phyloP scores from a whole-genome alignment of 352 stramenopile species.

The Nothophytophthora sp. region DNA sequence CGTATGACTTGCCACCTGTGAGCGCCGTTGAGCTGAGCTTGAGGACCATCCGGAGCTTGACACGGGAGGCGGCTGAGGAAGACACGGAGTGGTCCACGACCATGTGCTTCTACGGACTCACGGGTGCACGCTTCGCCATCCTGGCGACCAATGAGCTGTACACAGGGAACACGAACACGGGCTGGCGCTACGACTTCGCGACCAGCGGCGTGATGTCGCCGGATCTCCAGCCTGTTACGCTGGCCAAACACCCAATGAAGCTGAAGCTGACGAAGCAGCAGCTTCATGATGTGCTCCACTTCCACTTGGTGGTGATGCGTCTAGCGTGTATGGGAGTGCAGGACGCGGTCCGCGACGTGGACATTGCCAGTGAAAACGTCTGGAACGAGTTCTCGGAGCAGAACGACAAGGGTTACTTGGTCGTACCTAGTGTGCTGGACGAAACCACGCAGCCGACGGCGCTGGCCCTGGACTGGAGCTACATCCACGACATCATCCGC shows the following conservation, averaged over 20 bases:
- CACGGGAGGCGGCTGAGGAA: constrained; percentile 25
- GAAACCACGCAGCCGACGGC: constrained; percentile 15
- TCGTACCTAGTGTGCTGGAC: constrained; percentile 58
- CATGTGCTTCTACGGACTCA: constrained; percentile 84
- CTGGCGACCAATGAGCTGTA: constrained; percentile 77
- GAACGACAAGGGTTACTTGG: constrained; percentile 89
- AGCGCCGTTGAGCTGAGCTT: constrained; percentile 74
- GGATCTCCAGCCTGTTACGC: constrained; percentile 53
- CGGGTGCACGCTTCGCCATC: constrained; percentile 69
- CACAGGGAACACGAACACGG: constrained; percentile 77
- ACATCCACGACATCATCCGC: constrained; percentile 58
- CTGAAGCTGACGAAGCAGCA: constrained; percentile 57
- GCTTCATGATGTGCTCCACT: constrained; percentile 63
- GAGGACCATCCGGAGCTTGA: constrained; percentile 57
- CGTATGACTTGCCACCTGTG: constrained; percentile 83
- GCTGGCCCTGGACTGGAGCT: constrained; percentile 62
- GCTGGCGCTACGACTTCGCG: constrained; percentile 84
- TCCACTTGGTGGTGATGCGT: constrained; percentile 81
- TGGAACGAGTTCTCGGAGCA: constrained; percentile 86
- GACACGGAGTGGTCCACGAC: constrained; percentile 44
- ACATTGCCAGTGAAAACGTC: constrained; percentile 55
- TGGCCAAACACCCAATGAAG: constrained; percentile 46
- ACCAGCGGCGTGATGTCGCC: constrained; percentile 76
- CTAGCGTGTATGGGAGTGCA: constrained; percentile 77
- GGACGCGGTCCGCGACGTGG: constrained; percentile 69